Evolutionary conservation across 371 early-diverging fungal genomes (phyloP).

Genomic region (Actinomortierella wolfii): DNA sequence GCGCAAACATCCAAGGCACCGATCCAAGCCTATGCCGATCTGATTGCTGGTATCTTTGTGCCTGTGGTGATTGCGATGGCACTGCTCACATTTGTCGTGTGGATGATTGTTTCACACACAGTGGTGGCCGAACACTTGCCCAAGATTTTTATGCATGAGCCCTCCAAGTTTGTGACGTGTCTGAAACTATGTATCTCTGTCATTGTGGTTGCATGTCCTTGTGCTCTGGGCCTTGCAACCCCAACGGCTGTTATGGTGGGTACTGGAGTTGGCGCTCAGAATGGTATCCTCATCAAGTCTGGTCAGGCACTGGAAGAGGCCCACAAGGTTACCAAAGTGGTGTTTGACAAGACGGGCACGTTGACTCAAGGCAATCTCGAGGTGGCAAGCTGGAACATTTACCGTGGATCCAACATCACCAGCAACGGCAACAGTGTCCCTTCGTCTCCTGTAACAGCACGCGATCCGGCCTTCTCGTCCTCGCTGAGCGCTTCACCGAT

Average conservation of each 20-base stretch:
- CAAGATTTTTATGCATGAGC: conserved; percentile 57
- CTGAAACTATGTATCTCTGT: conserved; percentile 92
- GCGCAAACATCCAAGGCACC: conserved; percentile 89
- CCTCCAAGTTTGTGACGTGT: conserved; percentile 79
- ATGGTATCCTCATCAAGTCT: conserved; percentile 89
- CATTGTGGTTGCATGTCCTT: conserved; percentile 96
- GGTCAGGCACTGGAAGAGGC: conserved; percentile 85
- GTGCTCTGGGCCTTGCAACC: conserved; percentile 93
- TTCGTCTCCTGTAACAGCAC: conserved; percentile 16
- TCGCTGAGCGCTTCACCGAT: conserved; percentile 24
- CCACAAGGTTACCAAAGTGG: conserved; percentile 77
- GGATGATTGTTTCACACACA: conserved; percentile 68
- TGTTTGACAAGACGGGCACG: conserved; percentile 98
- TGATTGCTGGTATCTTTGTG: conserved; percentile 89
- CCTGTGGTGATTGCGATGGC: conserved; percentile 81
- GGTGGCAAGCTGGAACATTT: conserved; percentile 60
- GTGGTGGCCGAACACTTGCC: conserved; percentile 58
- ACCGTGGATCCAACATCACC: no score
- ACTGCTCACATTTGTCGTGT: conserved; percentile 74
- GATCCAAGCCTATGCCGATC: conserved; percentile 84
- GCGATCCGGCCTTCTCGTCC: conserved; percentile 3
- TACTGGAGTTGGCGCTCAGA: conserved; percentile 93
- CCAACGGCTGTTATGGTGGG: conserved; percentile 99
- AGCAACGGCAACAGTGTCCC: no score
- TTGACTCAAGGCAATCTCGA: conserved; percentile 84